Evolutionary conservation across 2,329 filamentous ascomycete genomes (phyloP), one percentile per base, ranked within the genome.

Genomic region (Decorospora gaudefroyi): DNA sequence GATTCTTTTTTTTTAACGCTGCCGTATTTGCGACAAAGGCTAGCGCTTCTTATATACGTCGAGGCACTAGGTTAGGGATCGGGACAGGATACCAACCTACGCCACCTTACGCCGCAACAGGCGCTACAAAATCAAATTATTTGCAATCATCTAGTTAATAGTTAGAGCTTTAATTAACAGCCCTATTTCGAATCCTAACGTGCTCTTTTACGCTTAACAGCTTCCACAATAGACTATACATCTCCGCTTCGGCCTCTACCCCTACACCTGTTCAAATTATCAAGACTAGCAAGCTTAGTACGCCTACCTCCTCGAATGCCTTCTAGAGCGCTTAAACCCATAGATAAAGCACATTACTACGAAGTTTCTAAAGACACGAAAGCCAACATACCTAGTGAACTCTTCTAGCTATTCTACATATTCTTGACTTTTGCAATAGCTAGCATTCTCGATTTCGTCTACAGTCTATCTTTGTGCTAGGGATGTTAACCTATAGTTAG

Each of bases 161-260:
- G 12, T 27, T 11, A 27, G 21, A 34, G 22, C 9, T 33, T 34
- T 12, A 8, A 34, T 16, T 7, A 34, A 13, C 10, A 41, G 21
- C 30, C 36, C 16, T 13, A 34, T 34, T 4, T 4, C 12, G 17
- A 34, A 39, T 34, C 17, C 23, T 12, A 18, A 34, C 17, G 22
- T 34, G 17, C 13, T 34, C 10, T 29, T 34, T 28, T 25, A 18
- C 29, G 23, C 23, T 29, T 17, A 39, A 29, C 28, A 7, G 17
- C 29, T 45, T 36, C 13, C 17, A 39, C 11, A 34, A 45, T 39
- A 10, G 11, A 45, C 35, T 3, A 30, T 33, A 10, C 25, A 31
- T 19, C 31, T 42, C 40, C 31, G 32, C 40, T 30, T 43, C 27
- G 26, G 18, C 32, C 40, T 31, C 40, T 31, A 26, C 36, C 21